phyloP scores from a whole-genome alignment of 2,329 filamentous ascomycete species.

The Xylaria sp. region DNA sequence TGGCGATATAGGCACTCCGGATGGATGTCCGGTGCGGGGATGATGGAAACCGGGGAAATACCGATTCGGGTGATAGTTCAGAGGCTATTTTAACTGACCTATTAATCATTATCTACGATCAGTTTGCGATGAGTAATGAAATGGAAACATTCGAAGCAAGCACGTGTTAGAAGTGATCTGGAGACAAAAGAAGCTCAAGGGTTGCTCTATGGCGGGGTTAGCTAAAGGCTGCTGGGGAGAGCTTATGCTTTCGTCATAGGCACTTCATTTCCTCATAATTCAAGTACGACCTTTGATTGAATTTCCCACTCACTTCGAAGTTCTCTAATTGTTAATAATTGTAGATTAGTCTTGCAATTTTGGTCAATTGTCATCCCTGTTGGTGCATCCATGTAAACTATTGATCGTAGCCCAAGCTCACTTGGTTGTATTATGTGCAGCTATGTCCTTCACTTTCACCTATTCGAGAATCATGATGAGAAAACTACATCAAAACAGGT shows the following conservation, averaged over 20 bases:
- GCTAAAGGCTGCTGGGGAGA: background rate
- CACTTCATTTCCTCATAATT: slow-evolving; percentile 3
- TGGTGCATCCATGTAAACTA: background rate
- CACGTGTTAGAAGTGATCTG: background rate
- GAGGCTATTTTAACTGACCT: background rate
- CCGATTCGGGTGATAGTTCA: background rate
- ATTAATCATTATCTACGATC: background rate
- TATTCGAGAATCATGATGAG: background rate
- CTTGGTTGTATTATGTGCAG: background rate
- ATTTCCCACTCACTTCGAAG: background rate
- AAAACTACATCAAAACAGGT: slow-evolving; percentile 30
- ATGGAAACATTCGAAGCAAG: background rate
- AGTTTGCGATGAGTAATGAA: no score
- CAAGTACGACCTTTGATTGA: background rate
- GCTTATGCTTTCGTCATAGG: slow-evolving; percentile 25
- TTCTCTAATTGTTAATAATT: background rate
- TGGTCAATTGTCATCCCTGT: background rate
- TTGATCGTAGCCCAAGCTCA: background rate
- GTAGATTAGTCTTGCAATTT: no score
- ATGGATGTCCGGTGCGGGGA: slow-evolving; percentile 24
- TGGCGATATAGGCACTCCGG: background rate
- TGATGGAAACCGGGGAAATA: background rate
- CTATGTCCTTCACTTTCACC: slow-evolving; percentile 6
- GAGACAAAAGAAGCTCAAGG: background rate
- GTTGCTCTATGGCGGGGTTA: slow-evolving; percentile 4